phyloP scores from a whole-genome alignment of 2,329 filamentous ascomycete species.

The Sporothrix euskadiensis region DNA sequence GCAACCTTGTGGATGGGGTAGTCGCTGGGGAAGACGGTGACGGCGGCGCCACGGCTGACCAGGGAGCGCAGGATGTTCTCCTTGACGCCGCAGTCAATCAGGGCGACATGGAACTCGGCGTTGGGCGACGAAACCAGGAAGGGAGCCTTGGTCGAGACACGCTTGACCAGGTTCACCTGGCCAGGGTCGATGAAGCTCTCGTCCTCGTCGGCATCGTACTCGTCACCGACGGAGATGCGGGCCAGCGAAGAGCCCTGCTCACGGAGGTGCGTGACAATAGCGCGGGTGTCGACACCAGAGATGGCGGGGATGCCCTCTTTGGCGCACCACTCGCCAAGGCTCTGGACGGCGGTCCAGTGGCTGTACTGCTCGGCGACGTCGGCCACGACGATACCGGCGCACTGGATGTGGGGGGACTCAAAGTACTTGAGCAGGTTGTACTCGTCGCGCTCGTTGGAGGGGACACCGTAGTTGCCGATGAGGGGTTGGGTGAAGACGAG shows the following conservation, averaged over 20 bases:
- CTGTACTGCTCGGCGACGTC: slow-evolving; percentile 93
- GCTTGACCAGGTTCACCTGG: slow-evolving; percentile 94
- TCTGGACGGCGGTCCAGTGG: slow-evolving; percentile 98
- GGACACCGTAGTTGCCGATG: slow-evolving; percentile 98
- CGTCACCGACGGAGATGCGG: slow-evolving; percentile 90
- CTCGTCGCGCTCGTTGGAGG: slow-evolving; percentile 79
- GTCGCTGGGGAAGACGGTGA: slow-evolving; percentile 94
- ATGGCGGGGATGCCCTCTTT: slow-evolving; percentile 95
- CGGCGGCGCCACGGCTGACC: slow-evolving; percentile 84
- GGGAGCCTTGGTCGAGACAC: slow-evolving; percentile 95
- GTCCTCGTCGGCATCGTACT: slow-evolving; percentile 98
- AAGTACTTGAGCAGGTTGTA: slow-evolving; percentile 95
- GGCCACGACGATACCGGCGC: slow-evolving; percentile 90
- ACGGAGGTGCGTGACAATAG: slow-evolving; percentile 91
- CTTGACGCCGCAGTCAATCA: slow-evolving; percentile 98
- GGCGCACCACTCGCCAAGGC: slow-evolving; percentile 89
- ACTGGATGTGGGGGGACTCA: slow-evolving; percentile 96
- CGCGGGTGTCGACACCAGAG: slow-evolving; percentile 94
- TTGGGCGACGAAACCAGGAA: slow-evolving; percentile 88
- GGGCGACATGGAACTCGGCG: slow-evolving; percentile 84
- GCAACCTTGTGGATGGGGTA: slow-evolving; percentile 98
- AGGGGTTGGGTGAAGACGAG: slow-evolving; percentile 97
- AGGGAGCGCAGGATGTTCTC: slow-evolving; percentile 98
- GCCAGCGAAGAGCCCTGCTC: slow-evolving; percentile 96
- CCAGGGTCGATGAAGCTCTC: slow-evolving; percentile 94